Conservation (phyloP, 2,329 filamentous ascomycete species). For the Fusarium chaquense region DNA sequence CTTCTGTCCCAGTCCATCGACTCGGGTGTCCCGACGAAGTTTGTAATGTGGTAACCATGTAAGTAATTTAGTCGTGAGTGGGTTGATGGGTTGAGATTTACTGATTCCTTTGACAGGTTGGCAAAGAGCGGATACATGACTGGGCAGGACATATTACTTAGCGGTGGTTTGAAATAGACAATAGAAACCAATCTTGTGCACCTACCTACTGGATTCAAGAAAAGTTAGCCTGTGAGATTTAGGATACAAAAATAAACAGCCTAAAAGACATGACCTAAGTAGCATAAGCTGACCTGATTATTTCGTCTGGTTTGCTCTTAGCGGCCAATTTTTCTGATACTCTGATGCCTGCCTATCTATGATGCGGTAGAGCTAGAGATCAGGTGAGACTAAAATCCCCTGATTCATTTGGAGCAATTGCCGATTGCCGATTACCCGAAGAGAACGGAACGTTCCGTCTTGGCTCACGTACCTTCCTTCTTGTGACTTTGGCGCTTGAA, state of each 20-base stretch:
- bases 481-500: neutral
- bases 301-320: no score
- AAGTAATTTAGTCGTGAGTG: slow-evolving; percentile 11
- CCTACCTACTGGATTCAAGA: no score
- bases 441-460: neutral
- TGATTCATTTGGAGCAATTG: neutral
- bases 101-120: neutral
- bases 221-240: no score
- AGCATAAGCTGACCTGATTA: no score
- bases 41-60: slow-evolving; percentile 52
- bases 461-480: neutral
- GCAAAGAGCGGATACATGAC: slow-evolving; percentile 29
- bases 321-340: no score
- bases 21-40: slow-evolving; percentile 53
- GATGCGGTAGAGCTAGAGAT: neutral
- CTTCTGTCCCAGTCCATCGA: slow-evolving; percentile 51
- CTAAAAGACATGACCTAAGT: no score
- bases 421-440: neutral
- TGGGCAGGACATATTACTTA: slow-evolving; percentile 19
- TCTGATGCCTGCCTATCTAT: neutral
- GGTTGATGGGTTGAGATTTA: no score
- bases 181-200: no score
- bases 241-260: no score
- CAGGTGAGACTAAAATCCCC: neutral
- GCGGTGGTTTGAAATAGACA: slow-evolving; percentile 22